Conservation (phyloP, 1,139 yeast genomes). For the Sugiyamaella japonica region DNA sequence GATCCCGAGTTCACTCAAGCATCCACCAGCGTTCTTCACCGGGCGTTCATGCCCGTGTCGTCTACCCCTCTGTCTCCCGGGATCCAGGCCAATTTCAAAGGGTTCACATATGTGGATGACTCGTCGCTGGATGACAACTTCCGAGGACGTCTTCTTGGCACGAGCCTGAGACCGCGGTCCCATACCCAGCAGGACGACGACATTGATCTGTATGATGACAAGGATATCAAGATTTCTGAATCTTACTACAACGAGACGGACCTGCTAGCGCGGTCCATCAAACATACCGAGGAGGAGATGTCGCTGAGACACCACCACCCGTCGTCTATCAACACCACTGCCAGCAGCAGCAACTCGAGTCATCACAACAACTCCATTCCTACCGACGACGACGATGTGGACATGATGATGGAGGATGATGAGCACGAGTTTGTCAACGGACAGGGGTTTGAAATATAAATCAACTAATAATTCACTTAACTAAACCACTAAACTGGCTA, state of each 20-base stretch:
- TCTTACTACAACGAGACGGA: constrained; percentile 34
- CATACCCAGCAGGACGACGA: constrained; percentile 37
- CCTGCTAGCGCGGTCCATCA: constrained; percentile 24
- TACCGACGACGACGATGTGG: constrained; percentile 63
- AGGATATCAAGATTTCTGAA: constrained; percentile 39
- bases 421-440: constrained; percentile 82
- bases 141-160: constrained; percentile 33
- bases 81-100: constrained; percentile 92
- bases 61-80: constrained; percentile 91
- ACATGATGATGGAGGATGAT: constrained; percentile 52
- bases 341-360: constrained; percentile 21
- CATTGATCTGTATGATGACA: constrained; percentile 42
- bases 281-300: constrained; percentile 36
- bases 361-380: constrained; percentile 24
- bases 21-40: constrained; percentile 75
- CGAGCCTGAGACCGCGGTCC: constrained; percentile 31
- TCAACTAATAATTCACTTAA: background rate
- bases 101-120: constrained; percentile 93
- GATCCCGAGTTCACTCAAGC: constrained; percentile 97
- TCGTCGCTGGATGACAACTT: constrained; percentile 89
- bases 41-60: constrained; percentile 57
- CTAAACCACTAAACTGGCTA: background rate
- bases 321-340: background rate
- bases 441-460: constrained; percentile 69
- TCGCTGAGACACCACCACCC: constrained; percentile 6